Base-by-base conservation (phyloP, 2,329 filamentous ascomycete genomes). In the Fusarium sp. region DNA sequence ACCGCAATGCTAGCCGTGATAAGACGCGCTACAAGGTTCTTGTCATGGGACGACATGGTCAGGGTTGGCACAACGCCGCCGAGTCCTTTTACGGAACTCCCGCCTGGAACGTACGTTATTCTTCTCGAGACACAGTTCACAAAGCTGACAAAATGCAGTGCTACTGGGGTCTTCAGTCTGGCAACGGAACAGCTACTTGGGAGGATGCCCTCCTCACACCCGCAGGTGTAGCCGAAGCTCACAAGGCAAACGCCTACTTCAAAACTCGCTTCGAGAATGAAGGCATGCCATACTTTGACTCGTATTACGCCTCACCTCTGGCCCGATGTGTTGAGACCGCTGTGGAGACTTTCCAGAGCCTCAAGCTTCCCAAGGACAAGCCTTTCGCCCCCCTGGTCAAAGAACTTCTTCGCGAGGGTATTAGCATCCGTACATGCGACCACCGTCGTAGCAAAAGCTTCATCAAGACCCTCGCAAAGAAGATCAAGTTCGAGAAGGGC, bases 401-500 rank as follows among this genome's bases (percentile, higher is more conserved):
- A 79, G 91, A 93, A 73, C 77, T 86, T 38, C 82, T 93, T 70
- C 85, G 91, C 33, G 91, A 93, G 78, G 87, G 87, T 4, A 88
- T 93, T 60, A 89, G 86, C 58, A 87, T 89, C 44, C 91, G 92
- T 76, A 92, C 90, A 0, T 93, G 91, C 77, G 89, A 93, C 79
- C 85, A 87, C 33, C 84, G 91, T 13, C 86, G 85, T 26, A 86
- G 80, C 72, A 86, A 84, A 74, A 83, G 85, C 1, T 84, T 85
- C 63, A 89, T 93, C 67, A 79, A 81, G 18, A 67, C 80, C 5
- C 81, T 84, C 7, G 88, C 89, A 52, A 89, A 89, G 0, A 76
- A 71, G 2, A 90, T 86, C 75, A 73, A 72, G 8, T 87, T 93
- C 52, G 91, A 93, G 78, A 77, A 80, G 2, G 88, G 87, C 0